Evolutionary conservation across 768 basidiomycete genomes (phyloP).

Genomic region (Russula sp.): DNA sequence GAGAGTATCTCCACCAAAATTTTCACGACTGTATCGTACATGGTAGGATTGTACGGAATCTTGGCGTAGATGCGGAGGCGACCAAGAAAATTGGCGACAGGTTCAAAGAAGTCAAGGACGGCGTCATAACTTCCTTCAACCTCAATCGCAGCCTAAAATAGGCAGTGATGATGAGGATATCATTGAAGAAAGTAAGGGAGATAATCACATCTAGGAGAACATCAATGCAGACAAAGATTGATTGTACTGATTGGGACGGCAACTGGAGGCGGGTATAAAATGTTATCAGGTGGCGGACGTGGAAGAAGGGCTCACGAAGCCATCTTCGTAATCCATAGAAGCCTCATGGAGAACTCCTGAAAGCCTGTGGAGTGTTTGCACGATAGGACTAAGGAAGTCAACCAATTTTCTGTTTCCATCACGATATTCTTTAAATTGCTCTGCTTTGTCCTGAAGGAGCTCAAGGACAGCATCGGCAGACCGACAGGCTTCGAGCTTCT

Average conservation of each 20-base stretch:
- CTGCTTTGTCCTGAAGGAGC: neutral
- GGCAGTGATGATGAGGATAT: neutral
- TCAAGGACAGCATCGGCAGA: neutral
- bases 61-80: neutral
- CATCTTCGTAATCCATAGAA: too few relatives aligned
- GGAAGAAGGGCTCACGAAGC: neutral
- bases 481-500: neutral
- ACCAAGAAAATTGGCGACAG: neutral
- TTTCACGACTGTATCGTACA: neutral
- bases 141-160: neutral
- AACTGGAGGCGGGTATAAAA: neutral
- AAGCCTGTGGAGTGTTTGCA: neutral
- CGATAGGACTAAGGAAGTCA: neutral
- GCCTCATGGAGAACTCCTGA: neutral
- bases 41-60: neutral
- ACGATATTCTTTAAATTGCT: neutral
- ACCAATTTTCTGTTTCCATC: neutral
- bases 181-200: neutral
- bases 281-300: too few relatives aligned
- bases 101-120: neutral
- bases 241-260: neutral
- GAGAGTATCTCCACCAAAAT: neutral
- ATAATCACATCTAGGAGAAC: neutral
- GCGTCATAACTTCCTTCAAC: neutral
- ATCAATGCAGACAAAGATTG: neutral